phyloP scores from a whole-genome alignment of 1,139 yeast species.

The Yamadazyma sp. region DNA sequence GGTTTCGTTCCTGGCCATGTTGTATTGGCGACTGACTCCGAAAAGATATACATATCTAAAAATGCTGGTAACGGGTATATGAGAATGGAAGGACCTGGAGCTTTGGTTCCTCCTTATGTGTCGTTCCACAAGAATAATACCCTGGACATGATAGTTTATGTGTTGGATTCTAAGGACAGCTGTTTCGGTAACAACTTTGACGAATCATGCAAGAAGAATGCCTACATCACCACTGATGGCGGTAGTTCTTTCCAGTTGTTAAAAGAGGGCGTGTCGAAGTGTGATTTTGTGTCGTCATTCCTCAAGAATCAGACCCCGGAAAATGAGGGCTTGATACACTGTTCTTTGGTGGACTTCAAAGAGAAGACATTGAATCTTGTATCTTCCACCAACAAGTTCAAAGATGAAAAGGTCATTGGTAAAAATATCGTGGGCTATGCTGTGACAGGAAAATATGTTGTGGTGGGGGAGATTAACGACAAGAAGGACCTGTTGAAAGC shows the following conservation, averaged over 20 bases:
- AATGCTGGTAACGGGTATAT: constrained; percentile 68
- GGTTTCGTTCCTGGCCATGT: constrained; percentile 69
- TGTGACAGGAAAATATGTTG: constrained; percentile 55
- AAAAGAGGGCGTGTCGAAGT: constrained; percentile 49
- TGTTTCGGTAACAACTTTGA: constrained; percentile 46
- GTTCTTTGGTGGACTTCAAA: constrained; percentile 46
- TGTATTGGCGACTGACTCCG: constrained; percentile 54
- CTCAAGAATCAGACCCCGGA: constrained; percentile 20
- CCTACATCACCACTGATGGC: constrained; percentile 61
- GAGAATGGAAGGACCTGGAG: constrained; percentile 50
- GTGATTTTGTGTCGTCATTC: constrained; percentile 67
- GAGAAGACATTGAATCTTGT: constrained; percentile 23
- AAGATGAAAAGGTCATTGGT: constrained; percentile 21
- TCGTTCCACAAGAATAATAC: constrained; percentile 59
- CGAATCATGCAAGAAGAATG: constrained; percentile 51
- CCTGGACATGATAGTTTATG: constrained; percentile 64
- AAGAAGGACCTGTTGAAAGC: constrained; percentile 53
- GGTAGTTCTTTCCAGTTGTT: constrained; percentile 62
- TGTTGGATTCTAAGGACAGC: constrained; percentile 24
- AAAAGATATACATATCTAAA: constrained; percentile 53
- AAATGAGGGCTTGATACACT: constrained; percentile 57
- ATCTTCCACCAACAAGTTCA: constrained; percentile 29
- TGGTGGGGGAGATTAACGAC: constrained; percentile 61
- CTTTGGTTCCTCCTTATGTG: constrained; percentile 36
- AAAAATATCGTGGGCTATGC: constrained; percentile 42